These are phyloP conservation scores for Ganoderma boninense DNA, from an alignment of 1,284 basidiomycete species.

Conservation along the genomic window DNA sequence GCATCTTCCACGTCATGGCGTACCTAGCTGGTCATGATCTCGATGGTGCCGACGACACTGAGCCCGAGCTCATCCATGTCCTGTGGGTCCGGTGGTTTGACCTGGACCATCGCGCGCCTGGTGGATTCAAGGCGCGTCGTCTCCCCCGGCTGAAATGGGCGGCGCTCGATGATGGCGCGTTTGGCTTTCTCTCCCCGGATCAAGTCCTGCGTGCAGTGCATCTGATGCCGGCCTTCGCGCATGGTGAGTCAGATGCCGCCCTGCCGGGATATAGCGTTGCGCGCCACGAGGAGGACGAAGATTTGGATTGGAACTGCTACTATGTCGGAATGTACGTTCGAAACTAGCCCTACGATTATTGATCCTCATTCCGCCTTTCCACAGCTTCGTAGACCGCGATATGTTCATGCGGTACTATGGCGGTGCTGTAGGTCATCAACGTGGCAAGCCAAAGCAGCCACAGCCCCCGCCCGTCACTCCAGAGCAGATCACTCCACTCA, in stretches of 20 bases:
- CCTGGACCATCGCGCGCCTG: neutral
- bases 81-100: slow-evolving; percentile 34
- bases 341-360: no score
- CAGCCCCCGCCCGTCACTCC: neutral
- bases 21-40: neutral
- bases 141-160: slow-evolving; percentile 12
- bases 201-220: slow-evolving; percentile 15
- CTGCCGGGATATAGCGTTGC: slow-evolving; percentile 10
- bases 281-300: neutral
- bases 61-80: neutral
- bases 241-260: neutral
- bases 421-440: slow-evolving; percentile 13
- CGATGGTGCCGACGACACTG: neutral
- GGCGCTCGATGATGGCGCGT: neutral
- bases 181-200: slow-evolving; percentile 11
- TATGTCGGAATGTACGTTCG: slow-evolving; percentile 16
- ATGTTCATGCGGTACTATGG: slow-evolving; percentile 18
- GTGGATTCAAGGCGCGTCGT: slow-evolving; percentile 1
- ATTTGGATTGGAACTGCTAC: slow-evolving; percentile 3
- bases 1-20: neutral
- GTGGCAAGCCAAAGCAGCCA: neutral
- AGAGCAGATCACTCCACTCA: neutral
- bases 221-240: slow-evolving; percentile 13
- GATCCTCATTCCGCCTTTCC: neutral
- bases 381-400: slow-evolving; percentile 15